Evolutionary conservation across 108 stramenopile genomes (phyloP), one percentile per base, ranked within the genome.

Genomic region (Cyclotella choctawhatcheeana): DNA sequence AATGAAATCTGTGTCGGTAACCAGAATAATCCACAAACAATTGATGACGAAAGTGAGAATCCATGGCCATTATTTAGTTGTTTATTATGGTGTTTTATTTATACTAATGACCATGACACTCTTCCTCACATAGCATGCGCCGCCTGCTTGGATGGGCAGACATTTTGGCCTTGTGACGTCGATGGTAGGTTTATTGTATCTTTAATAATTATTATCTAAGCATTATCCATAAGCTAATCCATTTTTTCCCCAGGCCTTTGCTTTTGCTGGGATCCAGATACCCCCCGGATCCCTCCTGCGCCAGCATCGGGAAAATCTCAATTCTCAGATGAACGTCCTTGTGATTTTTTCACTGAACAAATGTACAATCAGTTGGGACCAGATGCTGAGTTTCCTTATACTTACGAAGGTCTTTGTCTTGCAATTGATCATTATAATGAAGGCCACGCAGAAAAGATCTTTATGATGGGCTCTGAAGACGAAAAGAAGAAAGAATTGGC

Each of bases 361-460:
- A 62, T 56, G 22, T 79, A 59, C 47, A 73, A 68, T 10, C 1
- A 67, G 18, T 50, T 79, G 52, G 71, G 64, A n/a, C 78, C 78
- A 18, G 45, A 72, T 22, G 71, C 78, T 37, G 45, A 61, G 8
- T 54, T 67, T 63, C 78, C 78, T 8, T 79, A 79, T 44, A 79
- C 78, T 0, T 79, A 79, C 24, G 54, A 79, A 53, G 78, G 78
- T 2, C 32, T 79, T 5, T 79, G 78, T 60, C 37, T 35, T 29
- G 78, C 78, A 34, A 79, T 79, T 35, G 78, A 79, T 48, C 29
- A 67, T 33, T 79, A 79, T 67, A 79, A 79, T 53, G 71, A 73
- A 17, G 66, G 66, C 31, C 78, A 79, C 53, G 78, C 71, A 1
- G 78, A 79, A 37, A 79, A 79, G 44, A 72, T 72, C 25, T 79